phyloP scores from a whole-genome alignment of 768 basidiomycete genomes.

The Tulasnella sp. region DNA sequence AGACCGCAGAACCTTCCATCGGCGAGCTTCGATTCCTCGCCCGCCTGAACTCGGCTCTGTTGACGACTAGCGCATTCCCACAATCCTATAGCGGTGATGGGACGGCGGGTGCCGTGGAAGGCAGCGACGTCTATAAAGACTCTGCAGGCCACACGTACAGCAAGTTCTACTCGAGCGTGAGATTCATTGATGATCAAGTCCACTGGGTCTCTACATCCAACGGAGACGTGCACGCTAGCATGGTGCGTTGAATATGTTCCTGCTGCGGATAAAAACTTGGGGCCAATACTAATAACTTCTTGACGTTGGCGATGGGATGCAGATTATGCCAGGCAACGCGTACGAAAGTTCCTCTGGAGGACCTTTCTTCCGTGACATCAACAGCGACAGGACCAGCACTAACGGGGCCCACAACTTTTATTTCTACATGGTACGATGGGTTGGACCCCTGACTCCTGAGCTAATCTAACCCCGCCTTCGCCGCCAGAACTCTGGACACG shows the following conservation, averaged over 20 bases:
- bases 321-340: slow-evolving; percentile 35
- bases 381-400: background rate
- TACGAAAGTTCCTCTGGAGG: slow-evolving; percentile 46
- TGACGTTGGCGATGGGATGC: background rate
- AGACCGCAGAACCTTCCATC: slow-evolving; percentile 25
- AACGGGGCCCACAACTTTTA: background rate
- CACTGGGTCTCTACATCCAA: slow-evolving; percentile 43
- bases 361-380: slow-evolving; percentile 42
- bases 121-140: slow-evolving; percentile 38
- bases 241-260: background rate
- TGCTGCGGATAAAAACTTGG: no score
- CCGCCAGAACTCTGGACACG: slow-evolving; percentile 16
- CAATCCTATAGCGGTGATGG: slow-evolving; percentile 38
- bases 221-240: slow-evolving; percentile 31
- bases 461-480: background rate
- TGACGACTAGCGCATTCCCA: slow-evolving; percentile 38
- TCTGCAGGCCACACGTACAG: slow-evolving; percentile 42
- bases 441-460: background rate
- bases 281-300: background rate
- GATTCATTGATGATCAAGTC: slow-evolving; percentile 45
- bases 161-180: slow-evolving; percentile 36
- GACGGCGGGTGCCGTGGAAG: slow-evolving; percentile 37
- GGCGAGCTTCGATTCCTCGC: slow-evolving; percentile 46
- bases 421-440: slow-evolving; percentile 2
- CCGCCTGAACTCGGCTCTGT: slow-evolving; percentile 37